Evolutionary conservation across 306 rosid species (phyloP), one percentile per base, ranked within the genome.

Genomic region (Dryas alaskensis): DNA sequence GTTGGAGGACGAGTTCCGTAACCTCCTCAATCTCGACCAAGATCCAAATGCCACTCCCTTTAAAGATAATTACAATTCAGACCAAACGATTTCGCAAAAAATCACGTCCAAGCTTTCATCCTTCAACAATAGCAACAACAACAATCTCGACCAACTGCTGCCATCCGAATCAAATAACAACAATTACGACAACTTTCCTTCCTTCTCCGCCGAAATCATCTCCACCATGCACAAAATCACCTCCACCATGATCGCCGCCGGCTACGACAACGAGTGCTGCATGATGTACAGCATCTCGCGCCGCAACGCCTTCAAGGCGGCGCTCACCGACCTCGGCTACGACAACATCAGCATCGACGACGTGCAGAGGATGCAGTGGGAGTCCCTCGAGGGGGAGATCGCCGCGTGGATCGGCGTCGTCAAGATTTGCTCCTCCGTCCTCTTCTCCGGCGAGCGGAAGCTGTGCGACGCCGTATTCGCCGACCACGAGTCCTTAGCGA

Each of bases 311-410:
- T 92, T 92, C 78, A 83, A 78, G 74, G 47, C 58, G 1, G 75
- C 60, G 0, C 31, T 92, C 22, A 79, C 66, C 45, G 72, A 78
- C 13, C 61, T 88, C 1, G 92, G 96, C 3, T 81, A 81, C 46
- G 78, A 66, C 4, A 73, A 9, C 17, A 27, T 79, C 16, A 79
- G 79, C 83, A 84, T 84, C 65, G 97, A 90, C 31, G 98, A 90
- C 8, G 60, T 92, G 5, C 89, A 83, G 45, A 80, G 53, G 76
- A 90, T 83, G 95, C 75, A 78, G 8, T 92, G 97, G 97, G 98
- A 86, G 42, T 67, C 80, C 0, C 54, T 92, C 9, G 91, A 86
- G 74, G 76, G 80, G 19, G 87, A 90, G 67, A 88, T 92, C 42
- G 68, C 73, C 5, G 83, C 76, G 19, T 92, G 98, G 98, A 89